These are phyloP conservation scores for Penstemon eatonii DNA, from an alignment of 257 asterid species.

Conservation along the genomic window DNA sequence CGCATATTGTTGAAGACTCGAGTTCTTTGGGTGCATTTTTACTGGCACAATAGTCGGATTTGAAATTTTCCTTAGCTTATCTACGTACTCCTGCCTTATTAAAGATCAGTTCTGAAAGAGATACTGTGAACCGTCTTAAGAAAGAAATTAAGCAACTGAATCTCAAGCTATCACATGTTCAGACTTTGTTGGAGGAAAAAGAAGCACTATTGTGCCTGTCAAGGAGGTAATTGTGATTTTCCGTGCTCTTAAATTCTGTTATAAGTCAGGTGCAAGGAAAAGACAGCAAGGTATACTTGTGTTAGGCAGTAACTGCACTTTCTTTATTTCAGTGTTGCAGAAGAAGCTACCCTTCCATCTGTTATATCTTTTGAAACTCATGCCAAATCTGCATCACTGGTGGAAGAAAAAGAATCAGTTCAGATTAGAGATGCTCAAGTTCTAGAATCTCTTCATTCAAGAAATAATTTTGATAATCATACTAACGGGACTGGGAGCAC, in stretches of 20 bases:
- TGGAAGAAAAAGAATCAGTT: conserved; percentile 38
- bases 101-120: conserved; percentile 86
- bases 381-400: conserved; percentile 37
- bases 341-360: conserved; percentile 37
- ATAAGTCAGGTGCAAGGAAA: too few relatives aligned
- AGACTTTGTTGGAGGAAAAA: conserved; percentile 67
- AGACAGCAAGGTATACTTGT: too few relatives aligned
- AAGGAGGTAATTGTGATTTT: conserved; percentile 52
- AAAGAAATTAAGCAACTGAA: conserved; percentile 77
- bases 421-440: conserved; percentile 34
- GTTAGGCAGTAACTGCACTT: conserved; percentile 20
- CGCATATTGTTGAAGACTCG: neutral
- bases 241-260: conserved; percentile 22
- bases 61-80: conserved; percentile 69
- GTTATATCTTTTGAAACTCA: conserved; percentile 33
- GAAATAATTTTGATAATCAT: conserved; percentile 30
- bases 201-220: conserved; percentile 53
- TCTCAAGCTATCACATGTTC: conserved; percentile 69
- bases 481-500: conserved; percentile 43
- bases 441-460: conserved; percentile 42
- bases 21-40: conserved; percentile 25
- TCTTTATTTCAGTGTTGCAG: conserved; percentile 47
- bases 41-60: conserved; percentile 2
- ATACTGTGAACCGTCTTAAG: conserved; percentile 64
- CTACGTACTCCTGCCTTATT: conserved; percentile 90